These are phyloP conservation scores for Solanum infundibuliforme DNA, from an alignment of 257 asterid genomes.

Conservation along the genomic window DNA sequence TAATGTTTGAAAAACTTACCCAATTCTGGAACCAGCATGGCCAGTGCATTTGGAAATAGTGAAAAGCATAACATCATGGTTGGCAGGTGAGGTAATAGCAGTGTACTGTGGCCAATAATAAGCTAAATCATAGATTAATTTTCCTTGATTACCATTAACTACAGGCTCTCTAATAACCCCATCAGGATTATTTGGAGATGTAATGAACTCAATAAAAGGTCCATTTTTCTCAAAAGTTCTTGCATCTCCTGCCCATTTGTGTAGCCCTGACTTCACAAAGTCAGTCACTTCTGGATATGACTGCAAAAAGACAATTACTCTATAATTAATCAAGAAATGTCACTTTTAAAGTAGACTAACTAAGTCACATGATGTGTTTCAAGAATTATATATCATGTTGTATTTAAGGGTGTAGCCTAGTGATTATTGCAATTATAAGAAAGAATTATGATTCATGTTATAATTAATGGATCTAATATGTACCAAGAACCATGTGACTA, in stretches of 20 bases:
- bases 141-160: constrained; percentile 38
- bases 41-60: constrained; percentile 83
- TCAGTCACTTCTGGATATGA: constrained; percentile 49
- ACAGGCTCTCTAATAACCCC: constrained; percentile 44
- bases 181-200: constrained; percentile 76
- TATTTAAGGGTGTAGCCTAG: neutral
- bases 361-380: neutral
- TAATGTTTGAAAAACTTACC: constrained; percentile 21
- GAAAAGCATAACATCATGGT: constrained; percentile 64
- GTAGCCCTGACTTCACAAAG: constrained; percentile 38
- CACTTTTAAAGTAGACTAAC: neutral
- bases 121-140: constrained; percentile 60
- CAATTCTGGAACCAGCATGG: constrained; percentile 90
- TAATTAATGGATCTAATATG: neutral
- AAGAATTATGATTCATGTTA: neutral
- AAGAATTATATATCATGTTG: neutral
- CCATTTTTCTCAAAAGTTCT: constrained; percentile 26
- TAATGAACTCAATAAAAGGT: constrained; percentile 61
- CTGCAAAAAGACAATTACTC: constrained; percentile 17
- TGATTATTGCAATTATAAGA: neutral
- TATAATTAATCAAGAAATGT: neutral
- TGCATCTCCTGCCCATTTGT: constrained; percentile 78
- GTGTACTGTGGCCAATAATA: constrained; percentile 89
- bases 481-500: neutral
- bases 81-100: constrained; percentile 47